These are phyloP conservation scores for Oryza punctata DNA, from an alignment of 176 grass and related monocot species.

Conservation along the genomic window DNA sequence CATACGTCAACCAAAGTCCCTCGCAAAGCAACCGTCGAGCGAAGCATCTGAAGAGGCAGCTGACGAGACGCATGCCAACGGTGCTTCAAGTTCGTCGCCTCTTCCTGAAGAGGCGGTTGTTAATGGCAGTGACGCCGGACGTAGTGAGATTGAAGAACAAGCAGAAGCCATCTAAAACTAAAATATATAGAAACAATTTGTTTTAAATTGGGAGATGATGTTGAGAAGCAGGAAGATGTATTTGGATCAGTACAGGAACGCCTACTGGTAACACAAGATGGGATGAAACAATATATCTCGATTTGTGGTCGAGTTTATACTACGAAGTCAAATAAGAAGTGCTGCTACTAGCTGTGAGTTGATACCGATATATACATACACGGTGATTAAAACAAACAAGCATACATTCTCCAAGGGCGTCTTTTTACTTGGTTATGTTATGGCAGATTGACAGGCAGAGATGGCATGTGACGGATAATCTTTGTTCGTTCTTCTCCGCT, in stretches of 20 bases:
- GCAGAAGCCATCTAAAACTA: constrained; percentile 36
- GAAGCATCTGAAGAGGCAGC: constrained; percentile 14
- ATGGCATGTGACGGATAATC: not conserved
- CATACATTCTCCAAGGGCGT: no score
- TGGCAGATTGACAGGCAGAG: not conserved
- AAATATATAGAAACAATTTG: not conserved
- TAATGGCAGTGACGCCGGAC: constrained; percentile 30
- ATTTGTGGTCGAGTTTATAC: not conserved
- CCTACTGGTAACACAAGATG: not conserved
- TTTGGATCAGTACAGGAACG: not conserved
- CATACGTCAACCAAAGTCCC: constrained; percentile 62
- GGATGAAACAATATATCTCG: not conserved
- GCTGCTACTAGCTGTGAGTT: not conserved
- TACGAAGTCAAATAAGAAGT: not conserved
- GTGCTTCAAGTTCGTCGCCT: constrained; percentile 24
- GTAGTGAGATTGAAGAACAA: constrained; percentile 38
- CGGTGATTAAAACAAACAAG: no score
- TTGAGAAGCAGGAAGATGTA: not conserved
- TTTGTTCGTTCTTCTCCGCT: not conserved
- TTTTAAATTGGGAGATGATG: not conserved
- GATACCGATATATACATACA: not conserved
- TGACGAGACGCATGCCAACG: constrained; percentile 40
- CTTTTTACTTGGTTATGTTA: no score
- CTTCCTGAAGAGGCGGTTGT: not conserved
- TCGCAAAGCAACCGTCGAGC: constrained; percentile 44